Evolutionary conservation across 1,284 basidiomycete species (phyloP), one percentile per base, ranked within the genome.

Genomic region (Pascua guehoae): DNA sequence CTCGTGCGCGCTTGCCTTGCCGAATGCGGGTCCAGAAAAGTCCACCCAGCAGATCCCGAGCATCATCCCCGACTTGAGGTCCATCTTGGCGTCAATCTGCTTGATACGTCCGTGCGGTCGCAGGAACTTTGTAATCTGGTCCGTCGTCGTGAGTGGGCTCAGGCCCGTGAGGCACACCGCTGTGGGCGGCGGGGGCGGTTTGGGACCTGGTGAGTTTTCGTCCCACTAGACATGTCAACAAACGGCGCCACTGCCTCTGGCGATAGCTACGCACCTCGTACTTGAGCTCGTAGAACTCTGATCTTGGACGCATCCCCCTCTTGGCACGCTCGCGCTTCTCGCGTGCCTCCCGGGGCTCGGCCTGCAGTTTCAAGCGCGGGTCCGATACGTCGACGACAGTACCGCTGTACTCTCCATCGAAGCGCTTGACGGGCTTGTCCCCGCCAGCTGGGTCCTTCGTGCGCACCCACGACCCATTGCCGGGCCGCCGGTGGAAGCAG

Each of bases 21-120:
- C 67, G 14, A 60, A 57, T 17, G 57, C 60, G 37, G 69, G 75
- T 11, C 61, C 66, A 42, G 71, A 74, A 71, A 83, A 97, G 61
- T 83, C 85, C 66, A 97, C 82, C 70, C 84, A 86, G 51, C 89
- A 85, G 43, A 97, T 85, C 8, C 93, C 93, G 4, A 97, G 81
- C 14, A 88, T 85, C 60, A 85, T 86, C 12, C 92, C 92, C 17
- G 86, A 91, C 52, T 83, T 81, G 48, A 84, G 82, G 76, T 96
- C 89, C 60, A 88, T 84, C 70, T 93, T 89, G 41, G 87, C 84
- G 62, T 93, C 88, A 56, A 89, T 86, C 12, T 85, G 83, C 11
- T 81, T 68, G 65, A 95, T 81, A 12, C 79, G 72, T 2, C 93
- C 94, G 67, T 89, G 83, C 12, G 78, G 68, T 5, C 81, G 74